Evolutionary conservation across 768 basidiomycete genomes (phyloP).

Genomic region (Tulasnella sp.): DNA sequence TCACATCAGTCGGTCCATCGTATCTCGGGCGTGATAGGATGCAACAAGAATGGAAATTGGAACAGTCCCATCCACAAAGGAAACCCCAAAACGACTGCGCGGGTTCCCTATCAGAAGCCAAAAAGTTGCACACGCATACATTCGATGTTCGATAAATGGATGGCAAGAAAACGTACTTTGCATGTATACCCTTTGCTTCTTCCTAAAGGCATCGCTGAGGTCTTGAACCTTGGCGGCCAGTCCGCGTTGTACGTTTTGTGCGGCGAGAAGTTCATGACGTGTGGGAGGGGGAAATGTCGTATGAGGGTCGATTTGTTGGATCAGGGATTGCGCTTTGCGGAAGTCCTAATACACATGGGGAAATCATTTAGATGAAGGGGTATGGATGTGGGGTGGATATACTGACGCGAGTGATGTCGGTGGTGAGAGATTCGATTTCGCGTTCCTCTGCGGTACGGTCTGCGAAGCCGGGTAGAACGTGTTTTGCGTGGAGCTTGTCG

Average conservation of each 20-base stretch:
- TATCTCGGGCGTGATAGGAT: too few relatives aligned
- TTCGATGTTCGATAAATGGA: too few relatives aligned
- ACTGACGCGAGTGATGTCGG: conserved; percentile 74
- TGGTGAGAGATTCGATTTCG: conserved; percentile 79
- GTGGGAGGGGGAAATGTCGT: conserved; percentile 17
- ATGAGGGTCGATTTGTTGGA: conserved; percentile 51
- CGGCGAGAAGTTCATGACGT: conserved; percentile 42
- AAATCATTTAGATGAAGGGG: neutral
- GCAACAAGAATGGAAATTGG: too few relatives aligned
- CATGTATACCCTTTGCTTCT: conserved; percentile 98
- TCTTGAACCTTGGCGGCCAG: conserved; percentile 96
- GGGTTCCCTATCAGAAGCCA: neutral
- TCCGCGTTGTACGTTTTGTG: conserved; percentile 89
- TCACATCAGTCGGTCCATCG: too few relatives aligned
- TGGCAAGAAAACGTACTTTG: conserved; percentile 57
- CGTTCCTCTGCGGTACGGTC: conserved; percentile 89
- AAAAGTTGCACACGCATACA: too few relatives aligned
- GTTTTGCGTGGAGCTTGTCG: conserved; percentile 93
- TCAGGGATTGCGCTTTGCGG: conserved; percentile 42
- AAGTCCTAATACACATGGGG: conserved; percentile 44
- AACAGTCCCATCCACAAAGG: too few relatives aligned
- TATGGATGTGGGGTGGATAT: neutral
- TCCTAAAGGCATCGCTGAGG: conserved; percentile 79
- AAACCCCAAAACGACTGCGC: too few relatives aligned
- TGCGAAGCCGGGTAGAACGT: conserved; percentile 89